A percentile compares a stretch with the other conserved stretches of the same genome.
phyloP scores from a whole-genome alignment of 129 eudicot species.

The Flaveria robusta region DNA sequence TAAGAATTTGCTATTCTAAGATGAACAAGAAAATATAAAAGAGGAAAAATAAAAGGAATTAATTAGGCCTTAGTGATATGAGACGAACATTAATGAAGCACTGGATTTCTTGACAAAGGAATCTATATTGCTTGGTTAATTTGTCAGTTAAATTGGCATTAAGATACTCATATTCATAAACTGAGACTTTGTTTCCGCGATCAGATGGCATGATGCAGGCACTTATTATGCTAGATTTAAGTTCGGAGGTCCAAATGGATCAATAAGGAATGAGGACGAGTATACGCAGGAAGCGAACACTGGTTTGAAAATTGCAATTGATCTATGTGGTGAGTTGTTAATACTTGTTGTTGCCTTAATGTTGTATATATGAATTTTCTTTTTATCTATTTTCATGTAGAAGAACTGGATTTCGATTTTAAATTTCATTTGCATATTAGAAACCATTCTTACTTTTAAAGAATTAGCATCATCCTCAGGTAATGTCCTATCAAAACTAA shows the following conservation, averaged over 20 bases:
- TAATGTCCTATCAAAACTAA: too few species aligned
- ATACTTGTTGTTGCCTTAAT: too few species aligned
- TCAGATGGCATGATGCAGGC: conserved; percentile 98
- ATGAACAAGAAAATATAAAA: not conserved
- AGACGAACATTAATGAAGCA: not conserved
- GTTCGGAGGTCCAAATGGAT: conserved; percentile 96
- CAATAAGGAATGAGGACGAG: conserved; percentile 77
- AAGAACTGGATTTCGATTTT: not conserved
- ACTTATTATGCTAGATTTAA: conserved; percentile 78
- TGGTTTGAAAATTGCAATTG: conserved; percentile 81
- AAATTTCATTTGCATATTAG: conserved; percentile 5
- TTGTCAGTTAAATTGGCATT: conserved; percentile 1
- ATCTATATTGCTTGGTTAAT: not conserved
- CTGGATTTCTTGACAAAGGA: not conserved
- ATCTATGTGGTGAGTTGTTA: conserved; percentile 66
- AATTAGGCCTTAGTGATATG: too few species aligned
- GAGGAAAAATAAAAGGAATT: not conserved
- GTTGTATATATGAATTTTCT: not conserved
- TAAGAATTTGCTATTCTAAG: conserved; percentile 15
- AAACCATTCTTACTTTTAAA: not conserved
- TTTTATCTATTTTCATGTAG: too few species aligned
- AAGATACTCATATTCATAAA: not conserved
- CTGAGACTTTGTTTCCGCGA: conserved; percentile 16
- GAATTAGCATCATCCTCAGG: not conserved
- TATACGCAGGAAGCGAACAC: conserved; percentile 63